These are phyloP conservation scores for Aspergillus tamarii DNA, from an alignment of 2,329 filamentous ascomycete species.

Conservation along the genomic window DNA sequence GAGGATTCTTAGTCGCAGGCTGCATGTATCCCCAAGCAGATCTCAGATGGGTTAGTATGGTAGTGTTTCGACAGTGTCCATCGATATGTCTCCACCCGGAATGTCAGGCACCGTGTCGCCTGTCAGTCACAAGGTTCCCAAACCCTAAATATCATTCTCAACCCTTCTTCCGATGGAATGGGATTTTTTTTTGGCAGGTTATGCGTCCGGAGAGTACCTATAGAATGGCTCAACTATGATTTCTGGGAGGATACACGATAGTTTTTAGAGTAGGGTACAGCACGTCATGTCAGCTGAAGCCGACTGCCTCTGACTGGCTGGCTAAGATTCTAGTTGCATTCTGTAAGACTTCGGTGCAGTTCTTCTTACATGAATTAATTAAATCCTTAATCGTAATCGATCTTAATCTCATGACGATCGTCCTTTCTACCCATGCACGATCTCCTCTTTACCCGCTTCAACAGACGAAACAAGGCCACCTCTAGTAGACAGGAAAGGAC, in stretches of 20 bases:
- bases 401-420: conserved; percentile 4
- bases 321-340: conserved; percentile 3
- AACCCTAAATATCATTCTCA: background rate
- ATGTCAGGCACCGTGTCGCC: background rate
- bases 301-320: background rate
- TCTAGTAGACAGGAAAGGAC: background rate
- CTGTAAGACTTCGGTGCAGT: conserved; percentile 4
- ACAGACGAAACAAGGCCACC: background rate
- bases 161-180: background rate
- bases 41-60: background rate
- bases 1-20: background rate
- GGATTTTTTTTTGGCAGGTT: background rate
- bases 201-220: background rate
- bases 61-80: background rate
- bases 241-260: background rate
- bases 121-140: background rate
- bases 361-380: conserved; percentile 1
- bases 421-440: background rate
- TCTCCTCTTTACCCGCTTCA: background rate
- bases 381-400: background rate
- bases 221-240: background rate
- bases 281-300: background rate
- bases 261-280: background rate
- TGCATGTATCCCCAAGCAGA: conserved; percentile 1
- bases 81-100: background rate